These are phyloP conservation scores for Lophiotrema nucula DNA, from an alignment of 495 filamentous ascomycete genomes.

Conservation along the genomic window DNA sequence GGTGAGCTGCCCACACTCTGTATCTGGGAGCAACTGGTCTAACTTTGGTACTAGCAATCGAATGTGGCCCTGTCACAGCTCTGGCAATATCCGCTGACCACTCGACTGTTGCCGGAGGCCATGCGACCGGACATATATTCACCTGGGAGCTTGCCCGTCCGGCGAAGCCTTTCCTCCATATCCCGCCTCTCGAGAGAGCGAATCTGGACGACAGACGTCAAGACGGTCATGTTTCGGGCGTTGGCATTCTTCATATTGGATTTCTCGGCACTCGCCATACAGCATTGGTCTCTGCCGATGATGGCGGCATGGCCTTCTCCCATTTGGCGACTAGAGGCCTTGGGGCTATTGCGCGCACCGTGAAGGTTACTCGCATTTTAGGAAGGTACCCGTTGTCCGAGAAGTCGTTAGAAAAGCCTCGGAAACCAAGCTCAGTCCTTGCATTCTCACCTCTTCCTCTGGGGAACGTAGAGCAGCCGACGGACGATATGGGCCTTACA, in stretches of 20 bases:
- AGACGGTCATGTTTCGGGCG: constrained; percentile 80
- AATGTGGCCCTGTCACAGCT: constrained; percentile 83
- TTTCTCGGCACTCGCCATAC: constrained; percentile 96
- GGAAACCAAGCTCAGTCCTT: constrained; percentile 93
- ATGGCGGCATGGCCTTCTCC: constrained; percentile 95
- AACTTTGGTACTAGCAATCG: constrained; percentile 65
- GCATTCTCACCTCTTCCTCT: constrained; percentile 88
- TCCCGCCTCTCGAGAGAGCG: constrained; percentile 68
- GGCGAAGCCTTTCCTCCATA: constrained; percentile 82
- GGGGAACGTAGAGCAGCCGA: constrained; percentile 84
- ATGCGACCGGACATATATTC: constrained; percentile 88
- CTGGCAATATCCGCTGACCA: constrained; percentile 92
- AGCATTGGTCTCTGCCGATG: constrained; percentile 95
- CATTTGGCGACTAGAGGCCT: constrained; percentile 90
- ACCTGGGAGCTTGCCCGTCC: constrained; percentile 89
- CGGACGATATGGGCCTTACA: constrained; percentile 85
- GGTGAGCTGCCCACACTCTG: too few species aligned
- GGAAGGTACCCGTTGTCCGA: constrained; percentile 77
- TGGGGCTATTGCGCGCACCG: constrained; percentile 76
- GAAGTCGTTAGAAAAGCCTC: constrained; percentile 53
- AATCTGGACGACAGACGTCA: constrained; percentile 61
- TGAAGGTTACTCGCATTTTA: constrained; percentile 86
- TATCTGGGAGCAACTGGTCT: too few species aligned
- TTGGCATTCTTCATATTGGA: constrained; percentile 79
- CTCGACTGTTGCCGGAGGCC: constrained; percentile 83